phyloP scores from a whole-genome alignment of 129 eudicot genomes.

The sunflower (Helianthus annuus) region DNA sequence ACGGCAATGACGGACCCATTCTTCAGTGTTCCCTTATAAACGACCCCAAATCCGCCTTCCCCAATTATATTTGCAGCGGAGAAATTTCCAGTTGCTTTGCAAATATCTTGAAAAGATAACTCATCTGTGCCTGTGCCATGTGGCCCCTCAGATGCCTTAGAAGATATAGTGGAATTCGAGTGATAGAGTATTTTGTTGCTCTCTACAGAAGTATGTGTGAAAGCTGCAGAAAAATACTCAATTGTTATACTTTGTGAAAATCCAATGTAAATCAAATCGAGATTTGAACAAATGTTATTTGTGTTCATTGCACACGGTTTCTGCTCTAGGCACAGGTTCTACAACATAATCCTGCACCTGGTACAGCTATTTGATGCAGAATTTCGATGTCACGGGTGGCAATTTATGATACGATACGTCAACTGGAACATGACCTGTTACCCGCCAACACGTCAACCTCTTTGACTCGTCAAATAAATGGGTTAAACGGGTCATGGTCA shows the following conservation, averaged over 20 bases:
- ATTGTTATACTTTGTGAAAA: neutral
- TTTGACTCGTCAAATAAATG: neutral
- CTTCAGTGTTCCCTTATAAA: slow-evolving; percentile 62
- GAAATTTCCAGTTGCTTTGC: slow-evolving; percentile 66
- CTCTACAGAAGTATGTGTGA: slow-evolving; percentile 38
- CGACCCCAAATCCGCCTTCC: slow-evolving; percentile 80
- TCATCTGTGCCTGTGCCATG: slow-evolving; percentile 28
- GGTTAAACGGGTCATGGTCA: neutral
- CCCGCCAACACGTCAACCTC: neutral
- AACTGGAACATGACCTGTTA: neutral
- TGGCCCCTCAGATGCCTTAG: slow-evolving; percentile 34
- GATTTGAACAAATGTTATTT: neutral
- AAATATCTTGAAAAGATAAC: slow-evolving; percentile 56
- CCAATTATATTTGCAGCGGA: slow-evolving; percentile 62
- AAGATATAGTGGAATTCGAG: slow-evolving; percentile 40
- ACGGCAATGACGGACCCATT: slow-evolving; percentile 69
- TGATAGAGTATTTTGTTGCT: slow-evolving; percentile 35
- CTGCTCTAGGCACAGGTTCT: slow-evolving; percentile 8
- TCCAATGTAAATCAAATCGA: neutral
- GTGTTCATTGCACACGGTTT: neutral
- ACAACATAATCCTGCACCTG: neutral
- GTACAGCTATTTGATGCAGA: neutral
- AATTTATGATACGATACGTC: neutral
- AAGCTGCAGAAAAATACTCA: slow-evolving; percentile 39
- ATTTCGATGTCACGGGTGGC: neutral